Evolutionary conservation across 345 rosid species (phyloP), one percentile per base, ranked within the genome.

Genomic region (Toxicodendron radicans): DNA sequence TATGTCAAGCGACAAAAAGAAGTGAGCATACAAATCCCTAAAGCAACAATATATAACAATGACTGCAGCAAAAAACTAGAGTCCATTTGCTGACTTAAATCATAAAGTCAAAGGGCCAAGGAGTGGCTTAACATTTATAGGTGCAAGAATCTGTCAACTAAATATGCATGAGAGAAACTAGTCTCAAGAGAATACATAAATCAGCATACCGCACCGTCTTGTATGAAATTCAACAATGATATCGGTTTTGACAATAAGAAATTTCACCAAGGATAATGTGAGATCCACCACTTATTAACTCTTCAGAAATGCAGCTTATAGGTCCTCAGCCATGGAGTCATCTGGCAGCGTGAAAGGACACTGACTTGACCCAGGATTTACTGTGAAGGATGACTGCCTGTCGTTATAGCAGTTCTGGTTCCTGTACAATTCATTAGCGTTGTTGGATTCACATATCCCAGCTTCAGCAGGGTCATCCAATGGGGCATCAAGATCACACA

Each of bases 401-500:
- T 60, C 9, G 17, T 35, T n/a, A 21, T 21, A n/a, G 21, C 38
- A 52, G 35, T 38, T 49, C 33, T n/a, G 33, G 21, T 41, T 62
- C 38, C 9, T 12, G 24, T 11, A 10, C 1, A 3, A 1, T 6
- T 51, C 41, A 56, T 14, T 35, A 33, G 61, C 0, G 14, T 51
- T 58, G 43, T 23, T 17, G 33, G 7, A 43, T 59, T 65, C 57
- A 58, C 20, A 11, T 21, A 27, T n/a, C 45, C 1, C 49, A 10
- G 48, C 68, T 27, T 24, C 64, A 51, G 57, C 13, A 10, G 53
- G 20, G 43, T 9, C 64, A 45, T 67, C 51, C 69, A 82, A 58
- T 2, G 86, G 86, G 8, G 2, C 20, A 13, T 80, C 82, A 30
- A 83, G 74, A 65, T 80, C 86, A 66, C 0, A 41, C 21, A 83